Base-by-base conservation (phyloP, 2,329 filamentous ascomycete genomes). In the Zasmidium citrigriseum region DNA sequence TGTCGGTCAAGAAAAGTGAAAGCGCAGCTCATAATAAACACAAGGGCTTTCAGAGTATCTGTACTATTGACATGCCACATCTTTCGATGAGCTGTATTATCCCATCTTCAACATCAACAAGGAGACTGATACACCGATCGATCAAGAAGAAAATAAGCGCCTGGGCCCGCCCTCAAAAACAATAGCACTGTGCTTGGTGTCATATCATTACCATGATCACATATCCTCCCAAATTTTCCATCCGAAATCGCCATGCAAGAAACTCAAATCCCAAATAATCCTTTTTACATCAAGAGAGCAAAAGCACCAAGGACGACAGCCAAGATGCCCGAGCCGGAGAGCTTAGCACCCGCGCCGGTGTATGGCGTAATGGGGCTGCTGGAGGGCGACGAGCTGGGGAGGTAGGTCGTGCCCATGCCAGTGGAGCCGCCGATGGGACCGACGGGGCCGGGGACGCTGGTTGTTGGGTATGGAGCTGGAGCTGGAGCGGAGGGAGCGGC, bases 381-480 rank as follows among this genome's bases (percentile, higher is more conserved):
- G 16, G 50, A 45, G 12, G 50, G 29, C 22, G 38, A 45, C 10
- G 38, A 24, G 2, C 23, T 25, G 16, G 55, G 55, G 5, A 53
- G 23, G 22, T 52, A 52, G 3, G 41, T 52, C 45, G 55, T 57
- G 11, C 55, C 55, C 16, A 57, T 38, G 20, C 55, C 55, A 4
- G 55, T 44, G 4, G 29, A 49, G 5, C 54, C 49, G 12, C 57
- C 57, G 10, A 55, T 49, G 18, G 60, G 46, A n/a, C 60, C 56
- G 7, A 59, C 59, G 12, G 58, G 58, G 11, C 52, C 58, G 3
- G 58, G 51, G 11, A 46, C 55, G 9, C 55, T 52, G 10, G 59
- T 51, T 1, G 57, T 60, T 25, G 59, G 57, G 34, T 64, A 61
- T 10, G 57, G 54, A 3, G 54, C 59, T 11, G 56, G 58, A 21